A percentile compares a stretch with the other conserved stretches of the same genome.
Evolutionary conservation across 805 yeast species (phyloP).

Genomic region (Candida namnaoensis): DNA sequence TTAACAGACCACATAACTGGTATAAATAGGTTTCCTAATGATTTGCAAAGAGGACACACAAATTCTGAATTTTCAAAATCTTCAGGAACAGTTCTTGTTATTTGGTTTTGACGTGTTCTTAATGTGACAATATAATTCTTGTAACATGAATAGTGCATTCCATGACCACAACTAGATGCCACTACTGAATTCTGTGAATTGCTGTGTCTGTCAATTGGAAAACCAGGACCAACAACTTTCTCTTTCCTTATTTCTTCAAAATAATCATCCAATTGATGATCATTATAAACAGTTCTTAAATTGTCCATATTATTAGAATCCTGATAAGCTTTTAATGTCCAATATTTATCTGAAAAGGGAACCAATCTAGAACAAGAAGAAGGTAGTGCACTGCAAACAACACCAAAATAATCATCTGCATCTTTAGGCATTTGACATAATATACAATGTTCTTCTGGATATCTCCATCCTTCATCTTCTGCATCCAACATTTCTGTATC

Average conservation of each 20-base stretch:
- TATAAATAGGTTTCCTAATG: constrained; percentile 73
- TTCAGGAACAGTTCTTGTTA: constrained; percentile 78
- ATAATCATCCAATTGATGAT: constrained; percentile 28
- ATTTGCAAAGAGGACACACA: constrained; percentile 86
- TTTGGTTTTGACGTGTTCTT: constrained; percentile 51
- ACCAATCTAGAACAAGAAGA: constrained; percentile 53
- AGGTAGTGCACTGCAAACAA: constrained; percentile 52
- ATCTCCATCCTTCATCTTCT: constrained; percentile 42
- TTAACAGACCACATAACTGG: constrained; percentile 63
- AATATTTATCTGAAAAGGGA: constrained; percentile 55
- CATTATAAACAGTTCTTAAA: constrained; percentile 7
- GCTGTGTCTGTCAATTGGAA: constrained; percentile 28
- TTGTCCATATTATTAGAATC: constrained; percentile 21
- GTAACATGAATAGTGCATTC: constrained; percentile 81
- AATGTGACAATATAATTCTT: constrained; percentile 51
- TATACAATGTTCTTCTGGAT: constrained; percentile 70
- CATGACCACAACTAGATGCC: constrained; percentile 84
- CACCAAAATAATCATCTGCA: constrained; percentile 63
- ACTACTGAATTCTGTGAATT: constrained; percentile 35
- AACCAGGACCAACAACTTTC: constrained; percentile 64
- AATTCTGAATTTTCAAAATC: constrained; percentile 63
- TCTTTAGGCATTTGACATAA: constrained; percentile 72
- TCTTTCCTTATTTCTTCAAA: constrained; percentile 27
- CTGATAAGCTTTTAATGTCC: constrained; percentile 58
- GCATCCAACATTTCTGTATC: constrained; percentile 30